A percentile compares a stretch with the other conserved stretches of the same genome.
phyloP scores from a whole-genome alignment of 2,329 filamentous ascomycete genomes.

The Myriosclerotinia scirpicola region DNA sequence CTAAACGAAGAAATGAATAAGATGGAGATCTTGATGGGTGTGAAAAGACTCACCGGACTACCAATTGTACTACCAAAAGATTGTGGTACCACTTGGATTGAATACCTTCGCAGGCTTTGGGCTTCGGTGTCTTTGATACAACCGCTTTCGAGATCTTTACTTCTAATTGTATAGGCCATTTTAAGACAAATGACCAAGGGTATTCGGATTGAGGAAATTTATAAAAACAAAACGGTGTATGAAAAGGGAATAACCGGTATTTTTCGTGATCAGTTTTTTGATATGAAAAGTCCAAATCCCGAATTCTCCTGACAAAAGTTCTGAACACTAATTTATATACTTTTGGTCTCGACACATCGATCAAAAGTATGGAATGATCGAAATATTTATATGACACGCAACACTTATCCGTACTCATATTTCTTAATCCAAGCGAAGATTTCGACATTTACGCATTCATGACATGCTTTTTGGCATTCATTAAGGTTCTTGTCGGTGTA shows the following conservation, averaged over 20 bases:
- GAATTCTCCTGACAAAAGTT: neutral
- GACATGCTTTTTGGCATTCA: conserved; percentile 3
- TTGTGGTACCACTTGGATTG: conserved; percentile 3
- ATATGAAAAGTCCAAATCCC: neutral
- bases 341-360: neutral
- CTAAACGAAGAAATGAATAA: conserved; percentile 30
- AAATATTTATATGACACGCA: neutral
- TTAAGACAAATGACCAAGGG: neutral
- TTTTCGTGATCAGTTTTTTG: neutral
- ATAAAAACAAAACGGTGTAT: neutral
- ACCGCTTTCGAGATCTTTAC: neutral
- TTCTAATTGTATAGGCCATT: neutral
- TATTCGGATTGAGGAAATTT: neutral
- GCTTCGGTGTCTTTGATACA: neutral
- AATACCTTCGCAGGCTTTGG: conserved; percentile 1
- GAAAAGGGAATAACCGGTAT: neutral
- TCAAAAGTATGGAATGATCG: neutral
- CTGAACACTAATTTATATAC: too few species aligned
- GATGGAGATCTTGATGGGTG: too few species aligned
- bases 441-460: neutral
- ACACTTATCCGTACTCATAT: neutral
- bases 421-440: neutral
- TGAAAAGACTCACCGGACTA: neutral
- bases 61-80: neutral
- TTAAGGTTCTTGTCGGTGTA: too few species aligned